Percentiles rank a stretch among this genome's conserved stretches.
These are phyloP conservation scores for Scheffersomyces stipitis DNA, from an alignment of 805 yeast genomes.

Conservation along the genomic window DNA sequence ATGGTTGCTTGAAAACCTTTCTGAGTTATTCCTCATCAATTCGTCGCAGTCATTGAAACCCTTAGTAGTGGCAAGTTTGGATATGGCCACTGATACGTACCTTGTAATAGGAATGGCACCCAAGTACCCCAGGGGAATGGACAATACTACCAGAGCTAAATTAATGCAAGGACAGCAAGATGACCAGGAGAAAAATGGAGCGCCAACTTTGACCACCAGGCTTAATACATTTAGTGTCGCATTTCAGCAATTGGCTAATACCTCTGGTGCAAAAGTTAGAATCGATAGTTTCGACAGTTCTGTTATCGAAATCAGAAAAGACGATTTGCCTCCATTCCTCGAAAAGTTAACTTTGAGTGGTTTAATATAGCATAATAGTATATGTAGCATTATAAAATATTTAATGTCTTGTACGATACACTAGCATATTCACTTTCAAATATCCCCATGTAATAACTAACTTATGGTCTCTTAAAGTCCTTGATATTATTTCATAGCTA, in stretches of 20 bases:
- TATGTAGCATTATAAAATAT: too few relatives aligned
- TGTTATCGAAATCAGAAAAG: constrained; percentile 84
- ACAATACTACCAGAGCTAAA: constrained; percentile 34
- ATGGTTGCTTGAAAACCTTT: constrained; percentile 89
- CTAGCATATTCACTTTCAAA: too few relatives aligned
- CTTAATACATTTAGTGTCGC: constrained; percentile 86
- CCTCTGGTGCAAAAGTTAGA: constrained; percentile 83
- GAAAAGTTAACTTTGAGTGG: constrained; percentile 82
- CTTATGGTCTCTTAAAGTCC: too few relatives aligned
- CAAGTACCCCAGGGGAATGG: constrained; percentile 57
- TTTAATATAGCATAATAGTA: constrained; percentile 18
- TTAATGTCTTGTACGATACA: too few relatives aligned
- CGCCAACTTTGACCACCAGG: constrained; percentile 47
- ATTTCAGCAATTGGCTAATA: constrained; percentile 81
- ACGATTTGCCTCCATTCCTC: constrained; percentile 83
- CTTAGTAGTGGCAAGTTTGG: constrained; percentile 80
- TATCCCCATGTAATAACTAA: too few relatives aligned
- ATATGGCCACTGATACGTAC: constrained; percentile 71
- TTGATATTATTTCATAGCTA: too few relatives aligned
- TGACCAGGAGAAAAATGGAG: constrained; percentile 21
- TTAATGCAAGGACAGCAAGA: constrained; percentile 20
- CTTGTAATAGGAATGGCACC: constrained; percentile 90
- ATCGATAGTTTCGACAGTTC: constrained; percentile 95
- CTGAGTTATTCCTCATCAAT: constrained; percentile 61
- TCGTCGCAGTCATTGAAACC: constrained; percentile 56